Evolutionary conservation across 345 rosid genomes (phyloP).

Genomic region (Mallotus nudiflorus): DNA sequence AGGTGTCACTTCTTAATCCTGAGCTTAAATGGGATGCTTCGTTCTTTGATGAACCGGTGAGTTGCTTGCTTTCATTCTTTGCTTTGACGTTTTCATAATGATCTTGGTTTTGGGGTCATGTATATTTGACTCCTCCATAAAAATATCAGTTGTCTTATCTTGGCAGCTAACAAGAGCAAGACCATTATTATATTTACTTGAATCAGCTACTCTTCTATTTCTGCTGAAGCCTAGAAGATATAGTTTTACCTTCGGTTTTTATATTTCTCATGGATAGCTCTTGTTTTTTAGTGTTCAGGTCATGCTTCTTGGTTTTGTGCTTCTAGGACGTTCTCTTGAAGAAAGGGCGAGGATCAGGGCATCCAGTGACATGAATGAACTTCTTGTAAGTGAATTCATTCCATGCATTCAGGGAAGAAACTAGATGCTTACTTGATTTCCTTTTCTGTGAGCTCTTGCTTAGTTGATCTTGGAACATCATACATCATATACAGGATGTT

Average conservation of each 20-base stretch:
- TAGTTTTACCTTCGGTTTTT: constrained; percentile 8
- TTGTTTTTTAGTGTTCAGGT: constrained; percentile 82
- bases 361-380: constrained; percentile 95
- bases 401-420: constrained; percentile 1
- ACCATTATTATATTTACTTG: not conserved
- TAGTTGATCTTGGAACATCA: constrained; percentile 4
- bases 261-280: constrained; percentile 48
- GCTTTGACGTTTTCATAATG: not conserved
- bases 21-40: constrained; percentile 90
- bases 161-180: not conserved
- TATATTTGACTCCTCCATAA: not conserved
- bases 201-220: not conserved
- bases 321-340: constrained; percentile 92
- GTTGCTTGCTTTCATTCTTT: constrained; percentile 43
- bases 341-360: constrained; percentile 83
- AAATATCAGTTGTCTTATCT: not conserved
- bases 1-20: constrained; percentile 86
- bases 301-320: constrained; percentile 98
- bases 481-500: not conserved
- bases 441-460: constrained; percentile 11
- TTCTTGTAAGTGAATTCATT: constrained; percentile 55
- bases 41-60: constrained; percentile 98
- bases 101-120: not conserved
- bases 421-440: constrained; percentile 5
- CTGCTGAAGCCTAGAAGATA: constrained; percentile 3